A percentile compares a stretch with the other conserved stretches of the same genome.
Evolutionary conservation across 495 filamentous ascomycete genomes (phyloP).

Genomic region (Aspergillus sparsus): DNA sequence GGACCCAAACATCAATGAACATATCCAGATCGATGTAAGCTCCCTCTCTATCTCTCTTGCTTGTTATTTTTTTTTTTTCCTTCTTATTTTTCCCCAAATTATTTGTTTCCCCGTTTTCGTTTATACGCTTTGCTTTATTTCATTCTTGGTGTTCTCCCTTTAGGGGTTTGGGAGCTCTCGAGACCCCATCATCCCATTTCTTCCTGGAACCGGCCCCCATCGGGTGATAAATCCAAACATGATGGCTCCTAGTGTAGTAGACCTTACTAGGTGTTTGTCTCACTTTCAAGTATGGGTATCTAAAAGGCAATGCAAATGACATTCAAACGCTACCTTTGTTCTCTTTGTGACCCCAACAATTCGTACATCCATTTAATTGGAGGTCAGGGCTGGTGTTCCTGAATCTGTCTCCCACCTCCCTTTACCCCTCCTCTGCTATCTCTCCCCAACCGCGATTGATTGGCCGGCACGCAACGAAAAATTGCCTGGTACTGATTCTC

Average conservation of each 20-base stretch:
- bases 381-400: no score
- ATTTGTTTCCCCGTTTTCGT: background rate
- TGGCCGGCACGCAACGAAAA: slow-evolving; percentile 1
- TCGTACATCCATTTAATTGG: no score
- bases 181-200: background rate
- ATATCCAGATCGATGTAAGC: slow-evolving; percentile 44
- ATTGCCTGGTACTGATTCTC: slow-evolving; percentile 2
- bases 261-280: no score
- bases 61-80: background rate
- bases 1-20: slow-evolving; percentile 36
- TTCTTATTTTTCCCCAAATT: background rate
- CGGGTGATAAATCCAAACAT: no score
- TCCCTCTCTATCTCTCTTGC: background rate
- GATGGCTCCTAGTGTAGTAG: no score
- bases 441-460: background rate
- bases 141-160: background rate
- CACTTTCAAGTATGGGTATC: no score
- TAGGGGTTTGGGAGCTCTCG: background rate
- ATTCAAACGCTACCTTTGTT: no score
- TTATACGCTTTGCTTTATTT: background rate
- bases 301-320: no score
- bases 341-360: no score
- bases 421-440: background rate
- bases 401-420: no score
- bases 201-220: background rate